Evolutionary conservation across 2,329 filamentous ascomycete species (phyloP).

Genomic region (Rutstroemia sp.): DNA sequence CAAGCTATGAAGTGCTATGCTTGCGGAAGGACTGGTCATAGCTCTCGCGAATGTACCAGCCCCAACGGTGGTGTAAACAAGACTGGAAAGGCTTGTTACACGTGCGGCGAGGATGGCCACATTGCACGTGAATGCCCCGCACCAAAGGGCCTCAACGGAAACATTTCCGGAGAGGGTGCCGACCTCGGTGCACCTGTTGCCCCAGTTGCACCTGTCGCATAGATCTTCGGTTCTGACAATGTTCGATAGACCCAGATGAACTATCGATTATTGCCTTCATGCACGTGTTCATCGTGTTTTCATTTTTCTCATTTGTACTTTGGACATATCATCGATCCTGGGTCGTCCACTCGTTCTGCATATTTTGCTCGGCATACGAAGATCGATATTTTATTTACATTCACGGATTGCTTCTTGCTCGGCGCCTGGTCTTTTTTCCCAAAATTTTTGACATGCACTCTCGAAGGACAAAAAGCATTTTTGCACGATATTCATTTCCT

Average conservation of each 20-base stretch:
- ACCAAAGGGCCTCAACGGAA: slow-evolving; percentile 51
- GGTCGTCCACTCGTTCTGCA: slow-evolving; percentile 25
- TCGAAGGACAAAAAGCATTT: slow-evolving; percentile 19
- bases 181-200: slow-evolving; percentile 31
- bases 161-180: slow-evolving; percentile 32
- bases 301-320: slow-evolving; percentile 22
- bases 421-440: slow-evolving; percentile 28
- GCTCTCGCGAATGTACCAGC: slow-evolving; percentile 33
- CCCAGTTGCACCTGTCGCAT: slow-evolving; percentile 37
- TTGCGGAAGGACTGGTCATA: slow-evolving; percentile 58
- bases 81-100: slow-evolving; percentile 97
- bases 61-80: slow-evolving; percentile 92
- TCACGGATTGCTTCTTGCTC: slow-evolving; percentile 25
- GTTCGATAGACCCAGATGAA: slow-evolving; percentile 29
- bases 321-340: slow-evolving; percentile 25
- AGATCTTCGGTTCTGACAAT: slow-evolving; percentile 22
- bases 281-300: slow-evolving; percentile 24
- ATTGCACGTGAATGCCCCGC: slow-evolving; percentile 72
- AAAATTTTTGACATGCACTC: slow-evolving; percentile 23
- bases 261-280: slow-evolving; percentile 22
- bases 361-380: slow-evolving; percentile 25
- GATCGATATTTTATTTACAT: slow-evolving; percentile 13
- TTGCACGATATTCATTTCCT: slow-evolving; percentile 28
- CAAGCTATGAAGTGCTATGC: slow-evolving; percentile 78
- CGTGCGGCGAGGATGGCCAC: slow-evolving; percentile 90